Conservation (phyloP, 2,329 filamentous ascomycete genomes). For the Sphaceloma murrayae region DNA sequence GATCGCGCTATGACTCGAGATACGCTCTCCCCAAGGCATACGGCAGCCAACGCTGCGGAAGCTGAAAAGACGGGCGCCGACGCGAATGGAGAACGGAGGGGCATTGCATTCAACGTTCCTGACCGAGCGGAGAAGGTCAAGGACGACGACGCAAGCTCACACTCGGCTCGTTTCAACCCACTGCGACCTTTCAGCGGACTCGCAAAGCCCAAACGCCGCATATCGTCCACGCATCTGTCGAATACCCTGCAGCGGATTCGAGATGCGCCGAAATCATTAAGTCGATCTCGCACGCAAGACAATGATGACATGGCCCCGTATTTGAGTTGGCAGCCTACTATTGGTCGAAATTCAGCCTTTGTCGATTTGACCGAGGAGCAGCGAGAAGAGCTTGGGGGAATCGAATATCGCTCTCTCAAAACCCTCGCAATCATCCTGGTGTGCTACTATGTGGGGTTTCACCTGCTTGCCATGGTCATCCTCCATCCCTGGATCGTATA, state of each 20-base stretch:
- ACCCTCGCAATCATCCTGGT: constrained; percentile 70
- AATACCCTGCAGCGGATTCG: constrained; percentile 4
- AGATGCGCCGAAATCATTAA: constrained; percentile 11
- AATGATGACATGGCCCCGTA: constrained; percentile 63
- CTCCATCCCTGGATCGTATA: constrained; percentile 72
- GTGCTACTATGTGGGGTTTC: constrained; percentile 73
- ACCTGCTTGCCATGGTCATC: constrained; percentile 62
- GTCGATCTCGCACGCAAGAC: constrained; percentile 34
- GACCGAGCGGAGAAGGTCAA: constrained; percentile 33
- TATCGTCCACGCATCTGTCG: not conserved
- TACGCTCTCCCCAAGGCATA: constrained; percentile 15
- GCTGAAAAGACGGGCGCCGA: constrained; percentile 31
- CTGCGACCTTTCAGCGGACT: constrained; percentile 17
- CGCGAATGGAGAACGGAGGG: constrained; percentile 28
- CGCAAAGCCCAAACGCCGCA: constrained; percentile 16
- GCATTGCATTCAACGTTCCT: constrained; percentile 60
- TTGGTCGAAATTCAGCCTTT: constrained; percentile 89
- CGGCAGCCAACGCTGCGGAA: constrained; percentile 2
- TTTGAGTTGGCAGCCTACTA: constrained; percentile 84
- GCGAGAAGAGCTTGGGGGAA: constrained; percentile 87
- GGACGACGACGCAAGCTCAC: constrained; percentile 14
- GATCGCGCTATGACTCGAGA: constrained; percentile 24
- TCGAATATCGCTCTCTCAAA: constrained; percentile 89
- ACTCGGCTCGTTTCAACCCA: constrained; percentile 18
- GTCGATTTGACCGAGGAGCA: constrained; percentile 81